Evolutionary conservation across 2,329 filamentous ascomycete genomes (phyloP), one percentile per base, ranked within the genome.

Genomic region (Pseudogymnoascus sp.): DNA sequence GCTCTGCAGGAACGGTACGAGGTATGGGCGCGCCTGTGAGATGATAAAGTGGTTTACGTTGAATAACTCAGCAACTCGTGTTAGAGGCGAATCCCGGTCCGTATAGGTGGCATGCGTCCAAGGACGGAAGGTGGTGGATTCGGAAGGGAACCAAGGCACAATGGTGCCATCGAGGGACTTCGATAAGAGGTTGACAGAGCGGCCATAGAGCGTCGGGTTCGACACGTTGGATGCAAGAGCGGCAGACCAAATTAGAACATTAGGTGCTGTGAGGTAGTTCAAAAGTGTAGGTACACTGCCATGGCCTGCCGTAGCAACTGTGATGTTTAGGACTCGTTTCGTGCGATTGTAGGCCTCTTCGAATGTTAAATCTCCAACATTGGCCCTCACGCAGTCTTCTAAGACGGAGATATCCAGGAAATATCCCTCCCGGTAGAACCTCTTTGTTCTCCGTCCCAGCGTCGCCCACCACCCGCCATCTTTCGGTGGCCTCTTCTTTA

Each of bases 191-290:
- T 76, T 80, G 6, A 84, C 78, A 6, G 72, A 67, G 0, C 78
- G 78, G 21, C 78, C 76, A 67, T 83, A 81, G 23, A 82, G 74
- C 0, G 80, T 77, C 29, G 70, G 71, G 3, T 79, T 75, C 3
- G 77, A 74, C 11, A 80, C 78, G 69, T 84, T 85, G 2, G 83
- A 85, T 11, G 82, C 83, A 59, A 84, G 75, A 2, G 83, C 83
- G 4, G 83, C 83, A 7, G 83, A 83, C 77, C 82, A 83, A 66
- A 85, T 87, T 62, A 89, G 79, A 69, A 97, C 92, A 71, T 97
- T 93, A 3, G 93, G 93, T 2, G 93, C 90, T 1, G 92, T 97
- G 60, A 97, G 81, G 72, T 97, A 94, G 74, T 97, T 97, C 35
- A 97, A 82, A 33, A 97, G 77, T 55, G 89, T 92, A 1, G 92